phyloP scores from a whole-genome alignment of 495 filamentous ascomycete species.

The Chlorociboria aeruginascens region DNA sequence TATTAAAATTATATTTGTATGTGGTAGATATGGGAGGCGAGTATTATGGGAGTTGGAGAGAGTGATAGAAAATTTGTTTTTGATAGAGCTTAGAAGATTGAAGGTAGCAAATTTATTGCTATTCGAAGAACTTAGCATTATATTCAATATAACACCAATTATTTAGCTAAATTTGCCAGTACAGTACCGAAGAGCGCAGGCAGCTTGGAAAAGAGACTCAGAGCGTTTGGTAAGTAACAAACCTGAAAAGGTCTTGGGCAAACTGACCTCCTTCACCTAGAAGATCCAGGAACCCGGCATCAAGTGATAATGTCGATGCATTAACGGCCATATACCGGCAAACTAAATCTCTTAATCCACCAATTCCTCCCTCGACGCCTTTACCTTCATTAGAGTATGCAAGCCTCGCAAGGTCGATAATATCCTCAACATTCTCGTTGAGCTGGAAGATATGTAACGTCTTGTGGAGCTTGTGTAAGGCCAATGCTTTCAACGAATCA shows the following conservation, averaged over 20 bases:
- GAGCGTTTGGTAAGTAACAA: too few relatives aligned
- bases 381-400: constrained; percentile 10
- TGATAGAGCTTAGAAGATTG: too few relatives aligned
- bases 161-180: too few relatives aligned
- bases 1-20: too few relatives aligned
- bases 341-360: neutral
- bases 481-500: constrained; percentile 9
- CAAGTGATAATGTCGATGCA: neutral
- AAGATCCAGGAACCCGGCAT: neutral
- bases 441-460: constrained; percentile 11
- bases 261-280: neutral
- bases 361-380: constrained; percentile 1
- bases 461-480: constrained; percentile 14
- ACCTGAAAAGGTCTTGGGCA: neutral
- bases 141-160: too few relatives aligned
- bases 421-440: constrained; percentile 4
- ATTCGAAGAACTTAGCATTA: too few relatives aligned
- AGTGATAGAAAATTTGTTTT: too few relatives aligned
- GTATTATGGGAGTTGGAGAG: too few relatives aligned
- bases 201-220: too few relatives aligned
- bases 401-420: constrained; percentile 16
- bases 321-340: constrained; percentile 1
- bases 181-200: too few relatives aligned
- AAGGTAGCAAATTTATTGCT: too few relatives aligned
- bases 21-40: too few relatives aligned